A percentile compares a stretch with the other conserved stretches of the same genome.
Conservation (phyloP, 2,329 filamentous ascomycete species). For the Fusarium begoniae region DNA sequence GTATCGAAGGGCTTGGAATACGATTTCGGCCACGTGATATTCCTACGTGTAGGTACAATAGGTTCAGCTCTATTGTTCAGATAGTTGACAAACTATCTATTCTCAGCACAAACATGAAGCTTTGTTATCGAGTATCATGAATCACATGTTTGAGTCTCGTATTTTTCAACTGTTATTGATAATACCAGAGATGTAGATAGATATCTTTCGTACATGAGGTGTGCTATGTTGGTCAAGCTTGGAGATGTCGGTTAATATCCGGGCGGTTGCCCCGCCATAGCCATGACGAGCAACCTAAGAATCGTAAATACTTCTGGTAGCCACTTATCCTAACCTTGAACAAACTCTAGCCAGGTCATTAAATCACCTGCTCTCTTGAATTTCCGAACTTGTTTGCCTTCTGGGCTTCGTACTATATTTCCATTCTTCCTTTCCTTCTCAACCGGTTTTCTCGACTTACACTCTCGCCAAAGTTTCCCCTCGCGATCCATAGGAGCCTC, state of each 20-base stretch:
- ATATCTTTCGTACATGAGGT: neutral
- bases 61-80: neutral
- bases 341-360: slow-evolving; percentile 34
- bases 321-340: slow-evolving; percentile 37
- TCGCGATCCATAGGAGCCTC: slow-evolving; percentile 8
- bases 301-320: neutral
- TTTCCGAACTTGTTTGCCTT: slow-evolving; percentile 15
- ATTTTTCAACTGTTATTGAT: neutral
- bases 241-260: slow-evolving; percentile 12
- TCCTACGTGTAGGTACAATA: neutral
- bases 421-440: slow-evolving; percentile 10
- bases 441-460: slow-evolving; percentile 5
- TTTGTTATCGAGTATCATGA: neutral
- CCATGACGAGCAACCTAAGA: slow-evolving; percentile 16
- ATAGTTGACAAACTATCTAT: neutral
- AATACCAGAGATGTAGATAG: neutral
- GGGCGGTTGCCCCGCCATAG: slow-evolving; percentile 45
- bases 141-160: neutral
- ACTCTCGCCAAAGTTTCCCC: slow-evolving; percentile 2
- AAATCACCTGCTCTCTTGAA: slow-evolving; percentile 21
- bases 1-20: neutral
- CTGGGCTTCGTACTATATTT: slow-evolving; percentile 7
- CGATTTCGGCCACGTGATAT: neutral
- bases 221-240: neutral
- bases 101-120: neutral